Conservation (phyloP, 768 basidiomycete genomes). For the Mycena crocata region DNA sequence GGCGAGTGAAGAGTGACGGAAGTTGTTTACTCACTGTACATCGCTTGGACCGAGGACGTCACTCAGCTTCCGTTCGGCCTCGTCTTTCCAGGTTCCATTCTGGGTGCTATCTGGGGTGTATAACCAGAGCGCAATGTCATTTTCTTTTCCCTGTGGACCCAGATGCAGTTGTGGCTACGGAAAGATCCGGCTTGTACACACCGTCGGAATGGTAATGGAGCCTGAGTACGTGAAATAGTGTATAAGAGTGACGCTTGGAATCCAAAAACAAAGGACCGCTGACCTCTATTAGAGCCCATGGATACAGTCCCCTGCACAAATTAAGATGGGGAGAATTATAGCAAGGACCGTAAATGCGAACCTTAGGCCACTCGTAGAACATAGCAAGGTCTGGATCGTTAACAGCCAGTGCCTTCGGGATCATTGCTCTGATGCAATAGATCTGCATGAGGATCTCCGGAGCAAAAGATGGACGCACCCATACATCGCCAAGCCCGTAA, state of each 20-base stretch:
- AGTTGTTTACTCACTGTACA: background rate
- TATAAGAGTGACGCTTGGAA: too few species aligned
- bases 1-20: background rate
- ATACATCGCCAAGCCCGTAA: slow-evolving; percentile 7
- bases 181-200: too few species aligned
- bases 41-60: slow-evolving; percentile 20
- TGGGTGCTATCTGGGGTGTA: slow-evolving; percentile 14
- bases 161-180: too few species aligned
- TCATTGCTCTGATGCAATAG: background rate
- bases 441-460: background rate
- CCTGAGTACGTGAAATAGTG: too few species aligned
- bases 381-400: background rate
- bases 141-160: slow-evolving; percentile 3
- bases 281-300: too few species aligned
- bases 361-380: slow-evolving; percentile 9
- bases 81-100: slow-evolving; percentile 6
- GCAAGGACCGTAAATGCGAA: background rate
- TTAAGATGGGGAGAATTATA: background rate
- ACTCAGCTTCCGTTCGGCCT: background rate
- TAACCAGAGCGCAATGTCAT: background rate
- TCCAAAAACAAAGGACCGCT: too few species aligned
- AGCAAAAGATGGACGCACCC: background rate
- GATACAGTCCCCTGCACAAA: background rate
- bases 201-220: too few species aligned
- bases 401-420: background rate